A percentile compares a stretch with the other conserved stretches of the same genome.
Conservation (phyloP, 164 flowering plant genomes). For the Sedum album region DNA sequence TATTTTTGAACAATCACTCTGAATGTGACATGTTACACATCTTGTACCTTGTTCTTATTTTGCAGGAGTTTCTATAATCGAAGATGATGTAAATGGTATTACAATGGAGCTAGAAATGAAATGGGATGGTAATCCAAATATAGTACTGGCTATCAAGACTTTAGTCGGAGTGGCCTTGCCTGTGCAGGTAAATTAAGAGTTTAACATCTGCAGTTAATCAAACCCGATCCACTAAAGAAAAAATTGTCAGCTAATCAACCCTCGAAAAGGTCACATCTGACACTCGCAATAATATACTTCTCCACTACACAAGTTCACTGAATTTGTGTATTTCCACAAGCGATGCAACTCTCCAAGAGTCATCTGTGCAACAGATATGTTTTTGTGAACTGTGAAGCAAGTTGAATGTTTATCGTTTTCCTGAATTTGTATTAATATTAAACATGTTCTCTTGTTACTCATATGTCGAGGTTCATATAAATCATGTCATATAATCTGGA, state of each 20-base stretch:
- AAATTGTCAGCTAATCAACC: too few species aligned
- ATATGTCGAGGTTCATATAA: not conserved
- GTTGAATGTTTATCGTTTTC: too few species aligned
- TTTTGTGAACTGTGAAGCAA: not conserved
- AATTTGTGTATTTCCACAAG: too few species aligned
- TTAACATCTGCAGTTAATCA: not conserved
- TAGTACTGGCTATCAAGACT: slow-evolving; percentile 74
- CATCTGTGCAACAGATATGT: too few species aligned
- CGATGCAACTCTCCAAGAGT: not conserved
- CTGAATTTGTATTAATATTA: not conserved
- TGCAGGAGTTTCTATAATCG: slow-evolving; percentile 76
- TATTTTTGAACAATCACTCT: not conserved
- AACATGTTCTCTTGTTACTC: not conserved
- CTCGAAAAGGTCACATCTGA: too few species aligned
- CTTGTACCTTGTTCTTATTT: slow-evolving; percentile 1
- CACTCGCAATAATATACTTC: too few species aligned
- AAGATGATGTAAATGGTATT: slow-evolving; percentile 57
- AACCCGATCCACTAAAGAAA: not conserved
- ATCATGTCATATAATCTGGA: not conserved
- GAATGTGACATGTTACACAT: not conserved
- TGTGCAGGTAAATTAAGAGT: slow-evolving; percentile 50
- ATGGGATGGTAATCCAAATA: slow-evolving; percentile 97
- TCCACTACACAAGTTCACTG: too few species aligned
- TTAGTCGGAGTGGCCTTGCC: slow-evolving; percentile 76
- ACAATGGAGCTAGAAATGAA: slow-evolving; percentile 93